Conservation (phyloP, 345 rosid genomes). For the Zanthoxylum bungeanum region DNA sequence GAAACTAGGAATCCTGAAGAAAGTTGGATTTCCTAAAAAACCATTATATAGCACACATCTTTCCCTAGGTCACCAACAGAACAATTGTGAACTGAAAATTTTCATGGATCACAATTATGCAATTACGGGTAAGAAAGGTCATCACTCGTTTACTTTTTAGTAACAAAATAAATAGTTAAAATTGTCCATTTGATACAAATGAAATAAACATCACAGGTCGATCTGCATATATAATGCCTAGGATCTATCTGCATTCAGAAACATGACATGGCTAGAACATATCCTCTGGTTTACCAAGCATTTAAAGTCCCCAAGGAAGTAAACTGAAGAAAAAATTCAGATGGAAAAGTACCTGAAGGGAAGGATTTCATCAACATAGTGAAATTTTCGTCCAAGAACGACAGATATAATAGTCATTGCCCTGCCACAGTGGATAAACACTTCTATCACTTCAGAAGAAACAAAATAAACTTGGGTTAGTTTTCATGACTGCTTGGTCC, state of each 20-base stretch:
- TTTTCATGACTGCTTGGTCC: background rate
- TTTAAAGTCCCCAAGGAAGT: background rate
- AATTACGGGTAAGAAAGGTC: too few species aligned
- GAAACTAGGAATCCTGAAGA: conserved; percentile 1
- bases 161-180: background rate
- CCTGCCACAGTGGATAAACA: conserved; percentile 40
- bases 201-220: background rate
- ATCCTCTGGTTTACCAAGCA: conserved; percentile 1
- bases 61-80: background rate
- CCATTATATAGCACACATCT: background rate
- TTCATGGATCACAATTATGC: background rate
- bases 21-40: background rate
- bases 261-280: too few species aligned
- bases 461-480: background rate
- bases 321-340: background rate
- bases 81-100: background rate
- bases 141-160: too few species aligned
- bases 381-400: conserved; percentile 85
- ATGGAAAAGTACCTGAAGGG: conserved; percentile 64
- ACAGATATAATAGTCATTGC: conserved; percentile 90
- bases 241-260: too few species aligned
- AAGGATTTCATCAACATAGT: conserved; percentile 90
- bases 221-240: background rate
- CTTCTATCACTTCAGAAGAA: conserved; percentile 8
- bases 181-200: background rate